Evolutionary conservation across 2,329 filamentous ascomycete species (phyloP).

Genomic region (Penicillium oxalicum): DNA sequence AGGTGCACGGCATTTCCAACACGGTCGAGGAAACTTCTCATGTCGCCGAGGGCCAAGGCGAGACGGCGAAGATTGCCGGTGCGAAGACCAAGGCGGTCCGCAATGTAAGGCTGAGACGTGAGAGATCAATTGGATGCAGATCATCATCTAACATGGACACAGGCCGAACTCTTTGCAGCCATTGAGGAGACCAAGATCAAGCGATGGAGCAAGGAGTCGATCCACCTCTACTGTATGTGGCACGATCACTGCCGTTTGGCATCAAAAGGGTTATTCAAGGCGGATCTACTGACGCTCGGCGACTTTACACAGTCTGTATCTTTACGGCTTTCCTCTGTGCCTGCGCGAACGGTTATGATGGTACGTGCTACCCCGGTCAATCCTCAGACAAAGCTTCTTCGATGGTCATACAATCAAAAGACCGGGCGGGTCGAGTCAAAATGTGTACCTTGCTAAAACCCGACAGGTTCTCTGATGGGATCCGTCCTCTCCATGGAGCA

Average conservation of each 20-base stretch:
- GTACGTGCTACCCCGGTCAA: slow-evolving; percentile 4
- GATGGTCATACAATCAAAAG: too few relatives aligned
- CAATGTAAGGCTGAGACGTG: slow-evolving; percentile 31
- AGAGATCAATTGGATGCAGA: background rate
- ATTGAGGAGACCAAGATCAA: slow-evolving; percentile 43
- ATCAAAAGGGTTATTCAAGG: background rate
- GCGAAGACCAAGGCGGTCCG: slow-evolving; percentile 40
- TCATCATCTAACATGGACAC: background rate
- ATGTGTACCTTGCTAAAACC: background rate
- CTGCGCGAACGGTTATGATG: slow-evolving; percentile 30
- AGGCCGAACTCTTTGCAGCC: slow-evolving; percentile 47
- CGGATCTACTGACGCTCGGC: too few relatives aligned
- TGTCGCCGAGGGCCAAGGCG: slow-evolving; percentile 16
- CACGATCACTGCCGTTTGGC: background rate
- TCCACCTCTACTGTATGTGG: slow-evolving; percentile 28
- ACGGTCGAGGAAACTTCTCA: slow-evolving; percentile 12
- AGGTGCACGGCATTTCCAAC: slow-evolving; percentile 18
- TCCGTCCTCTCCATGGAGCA: slow-evolving; percentile 26
- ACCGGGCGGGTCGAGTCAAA: too few relatives aligned
- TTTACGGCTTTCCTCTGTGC: slow-evolving; percentile 37
- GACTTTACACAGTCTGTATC: slow-evolving; percentile 32
- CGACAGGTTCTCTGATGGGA: slow-evolving; percentile 27
- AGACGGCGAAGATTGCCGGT: slow-evolving; percentile 22
- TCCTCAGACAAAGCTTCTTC: too few relatives aligned
- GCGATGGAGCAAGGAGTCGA: slow-evolving; percentile 25